A percentile compares a stretch with the other conserved stretches of the same genome.
Evolutionary conservation across 306 rosid genomes (phyloP).

Genomic region (Pyrus betulifolia): DNA sequence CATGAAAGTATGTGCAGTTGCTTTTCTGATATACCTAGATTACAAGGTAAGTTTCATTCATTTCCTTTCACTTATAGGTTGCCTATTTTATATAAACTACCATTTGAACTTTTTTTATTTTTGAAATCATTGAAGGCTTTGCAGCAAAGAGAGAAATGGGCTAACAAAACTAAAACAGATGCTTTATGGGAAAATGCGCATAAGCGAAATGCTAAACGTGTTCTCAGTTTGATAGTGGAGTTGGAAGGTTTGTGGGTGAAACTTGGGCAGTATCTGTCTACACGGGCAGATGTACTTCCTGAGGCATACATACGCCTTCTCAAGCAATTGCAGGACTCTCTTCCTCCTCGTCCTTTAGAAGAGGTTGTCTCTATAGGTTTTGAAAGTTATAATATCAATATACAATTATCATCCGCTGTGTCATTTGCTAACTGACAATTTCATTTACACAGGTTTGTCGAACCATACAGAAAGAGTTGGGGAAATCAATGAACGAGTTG

Average conservation of each 20-base stretch:
- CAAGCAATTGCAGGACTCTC: conserved; percentile 91
- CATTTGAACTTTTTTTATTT: background rate
- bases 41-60: conserved; percentile 36
- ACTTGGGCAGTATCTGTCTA: conserved; percentile 93
- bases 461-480: conserved; percentile 71
- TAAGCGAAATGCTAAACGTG: conserved; percentile 85
- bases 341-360: conserved; percentile 91
- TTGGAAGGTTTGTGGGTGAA: conserved; percentile 99
- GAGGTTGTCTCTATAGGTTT: conserved; percentile 43
- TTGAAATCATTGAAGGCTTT: conserved; percentile 40
- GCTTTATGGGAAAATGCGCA: conserved; percentile 85
- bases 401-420: background rate
- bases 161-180: conserved; percentile 40
- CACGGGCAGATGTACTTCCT: conserved; percentile 98
- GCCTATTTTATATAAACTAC: background rate
- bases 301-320: conserved; percentile 65
- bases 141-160: conserved; percentile 88
- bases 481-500: conserved; percentile 76
- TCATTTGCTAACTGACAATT: conserved; percentile 15
- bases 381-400: background rate
- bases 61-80: background rate
- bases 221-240: conserved; percentile 64
- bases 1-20: conserved; percentile 38
- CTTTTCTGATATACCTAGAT: conserved; percentile 41
- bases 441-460: conserved; percentile 56